phyloP scores from a whole-genome alignment of 2,329 filamentous ascomycete species.

The Curvularia lunata region DNA sequence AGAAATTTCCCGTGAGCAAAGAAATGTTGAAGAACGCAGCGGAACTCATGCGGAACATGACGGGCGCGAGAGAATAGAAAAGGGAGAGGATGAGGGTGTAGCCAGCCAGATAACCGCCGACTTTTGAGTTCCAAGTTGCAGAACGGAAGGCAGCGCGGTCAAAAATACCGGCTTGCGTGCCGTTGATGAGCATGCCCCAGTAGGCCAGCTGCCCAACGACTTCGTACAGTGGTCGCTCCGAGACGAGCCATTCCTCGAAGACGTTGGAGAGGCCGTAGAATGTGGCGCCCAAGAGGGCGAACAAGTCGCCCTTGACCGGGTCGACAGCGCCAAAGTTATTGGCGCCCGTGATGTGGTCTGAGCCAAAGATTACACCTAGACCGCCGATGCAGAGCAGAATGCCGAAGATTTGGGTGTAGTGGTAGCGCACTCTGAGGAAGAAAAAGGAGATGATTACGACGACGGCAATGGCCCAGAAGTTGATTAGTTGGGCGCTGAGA shows the following conservation, averaged over 20 bases:
- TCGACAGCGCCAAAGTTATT: slow-evolving; percentile 73
- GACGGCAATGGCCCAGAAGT: slow-evolving; percentile 97
- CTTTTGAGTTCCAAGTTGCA: slow-evolving; percentile 54
- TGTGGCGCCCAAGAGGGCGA: slow-evolving; percentile 85
- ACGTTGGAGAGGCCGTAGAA: slow-evolving; percentile 92
- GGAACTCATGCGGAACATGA: slow-evolving; percentile 86
- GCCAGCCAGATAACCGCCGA: slow-evolving; percentile 84
- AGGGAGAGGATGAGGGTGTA: slow-evolving; percentile 83
- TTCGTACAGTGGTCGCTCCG: slow-evolving; percentile 85
- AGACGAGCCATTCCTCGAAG: slow-evolving; percentile 92
- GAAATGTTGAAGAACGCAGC: slow-evolving; percentile 98
- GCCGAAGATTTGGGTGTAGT: slow-evolving; percentile 80
- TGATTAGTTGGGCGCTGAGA: slow-evolving; percentile 90
- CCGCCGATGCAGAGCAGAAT: slow-evolving; percentile 92
- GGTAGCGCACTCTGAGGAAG: slow-evolving; percentile 87
- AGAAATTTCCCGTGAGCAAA: slow-evolving; percentile 92
- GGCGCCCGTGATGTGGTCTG: slow-evolving; percentile 80
- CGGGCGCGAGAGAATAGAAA: slow-evolving; percentile 87
- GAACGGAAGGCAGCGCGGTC: slow-evolving; percentile 73
- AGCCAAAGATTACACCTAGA: slow-evolving; percentile 83
- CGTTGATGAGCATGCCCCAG: slow-evolving; percentile 90
- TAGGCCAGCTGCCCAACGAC: slow-evolving; percentile 90
- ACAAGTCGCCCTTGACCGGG: slow-evolving; percentile 88
- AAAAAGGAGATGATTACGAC: slow-evolving; percentile 85
- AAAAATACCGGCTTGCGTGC: slow-evolving; percentile 88